Evolutionary conservation across 1,139 yeast genomes (phyloP).

Genomic region (Martiniozyma asiatica): DNA sequence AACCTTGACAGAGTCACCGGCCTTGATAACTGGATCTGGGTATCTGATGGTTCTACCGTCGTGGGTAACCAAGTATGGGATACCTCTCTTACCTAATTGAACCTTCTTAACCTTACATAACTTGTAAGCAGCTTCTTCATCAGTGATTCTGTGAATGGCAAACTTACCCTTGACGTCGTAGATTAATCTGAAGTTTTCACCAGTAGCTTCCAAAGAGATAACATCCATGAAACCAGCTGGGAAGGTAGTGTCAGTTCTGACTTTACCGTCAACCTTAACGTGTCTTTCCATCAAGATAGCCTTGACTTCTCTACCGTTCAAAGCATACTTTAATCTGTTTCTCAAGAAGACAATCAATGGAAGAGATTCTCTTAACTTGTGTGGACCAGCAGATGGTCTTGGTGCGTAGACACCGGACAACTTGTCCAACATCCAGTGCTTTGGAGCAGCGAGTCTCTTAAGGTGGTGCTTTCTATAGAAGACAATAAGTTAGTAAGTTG

Average conservation of each 20-base stretch:
- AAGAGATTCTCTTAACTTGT: slow-evolving; percentile 97
- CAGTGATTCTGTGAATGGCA: slow-evolving; percentile 98
- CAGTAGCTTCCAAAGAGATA: slow-evolving; percentile 91
- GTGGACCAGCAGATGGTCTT: slow-evolving; percentile 99
- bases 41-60: slow-evolving; percentile 99
- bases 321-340: slow-evolving; percentile 99
- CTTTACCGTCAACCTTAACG: slow-evolving; percentile 98
- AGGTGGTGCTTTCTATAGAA: slow-evolving; percentile 68
- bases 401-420: slow-evolving; percentile 99
- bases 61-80: slow-evolving; percentile 97
- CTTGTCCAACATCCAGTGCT: slow-evolving; percentile 99
- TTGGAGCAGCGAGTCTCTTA: slow-evolving; percentile 98
- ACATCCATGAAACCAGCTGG: slow-evolving; percentile 99
- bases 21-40: slow-evolving; percentile 96
- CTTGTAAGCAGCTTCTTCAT: slow-evolving; percentile 96
- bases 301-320: slow-evolving; percentile 99
- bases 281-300: slow-evolving; percentile 99
- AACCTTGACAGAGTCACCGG: slow-evolving; percentile 94
- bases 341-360: slow-evolving; percentile 97
- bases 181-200: slow-evolving; percentile 97
- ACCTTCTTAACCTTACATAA: slow-evolving; percentile 96
- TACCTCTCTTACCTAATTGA: slow-evolving; percentile 95
- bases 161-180: slow-evolving; percentile 98
- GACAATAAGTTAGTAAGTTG: too few relatives aligned
- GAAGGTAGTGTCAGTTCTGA: slow-evolving; percentile 96